Base-by-base conservation (phyloP, 805 yeast genomes). In the Candida vartiovaarae region DNA sequence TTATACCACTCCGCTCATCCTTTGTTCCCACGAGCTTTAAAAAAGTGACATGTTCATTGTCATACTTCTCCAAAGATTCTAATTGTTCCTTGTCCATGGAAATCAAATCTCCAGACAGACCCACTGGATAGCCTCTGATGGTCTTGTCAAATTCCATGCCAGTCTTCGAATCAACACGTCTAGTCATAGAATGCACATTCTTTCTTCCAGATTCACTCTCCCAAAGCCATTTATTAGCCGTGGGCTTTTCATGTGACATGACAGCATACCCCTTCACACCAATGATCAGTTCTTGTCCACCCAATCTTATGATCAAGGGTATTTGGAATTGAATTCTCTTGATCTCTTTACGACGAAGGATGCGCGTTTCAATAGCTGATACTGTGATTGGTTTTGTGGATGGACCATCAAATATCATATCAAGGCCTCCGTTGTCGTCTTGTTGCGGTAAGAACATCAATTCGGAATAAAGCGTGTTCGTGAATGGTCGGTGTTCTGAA, bases 251-350 rank as follows among this genome's bases (percentile, higher is more conserved):
- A 41, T 76, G 78, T 6, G 71, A 67, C 47, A 73, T 75, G n/a
- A 84, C 68, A 0, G 82, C 64, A 54, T 78, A 84, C 0, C 95
- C 97, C 51, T 75, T 76, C 1, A 90, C 70, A 0, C 88, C 83
- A 39, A 91, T 73, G 0, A 70, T 67, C 20, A 90, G 44, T 0
- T 66, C 63, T 32, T 75, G 76, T 38, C 78, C 36, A 10, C 31
- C 36, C 5, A 38, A 23, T 32, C 25, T 38, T 5, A 87, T 62
- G 1, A 76, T 71, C 38, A 89, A 61, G 8, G 80, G 75, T 47
- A 84, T 76, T 11, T 75, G 70, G 56, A 84, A 85, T 40, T 74
- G 75, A 1, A 80, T 71, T 39, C 95, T 63, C 39, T 75, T 74
- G 4, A 84, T 72, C 51, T 82, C 84, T 49, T 76, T 81, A 29